Conservation (phyloP, 257 asterid species). For the Solanum pimpinellifolium region DNA sequence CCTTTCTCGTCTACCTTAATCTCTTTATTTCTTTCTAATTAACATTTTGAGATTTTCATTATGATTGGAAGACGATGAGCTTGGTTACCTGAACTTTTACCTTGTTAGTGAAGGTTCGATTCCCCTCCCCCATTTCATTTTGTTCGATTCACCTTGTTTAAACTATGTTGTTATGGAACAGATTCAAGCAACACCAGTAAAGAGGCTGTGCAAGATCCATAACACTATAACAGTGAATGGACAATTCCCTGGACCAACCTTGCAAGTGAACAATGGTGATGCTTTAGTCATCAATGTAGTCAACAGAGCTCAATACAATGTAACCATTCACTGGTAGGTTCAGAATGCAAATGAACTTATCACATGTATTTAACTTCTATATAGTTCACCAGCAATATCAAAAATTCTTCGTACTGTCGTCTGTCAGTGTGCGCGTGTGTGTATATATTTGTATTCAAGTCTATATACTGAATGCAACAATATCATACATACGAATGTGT, state of each 20-base stretch:
- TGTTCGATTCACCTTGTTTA: too few relatives aligned
- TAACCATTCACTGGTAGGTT: slow-evolving; percentile 72
- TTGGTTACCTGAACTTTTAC: neutral
- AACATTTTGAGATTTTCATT: neutral
- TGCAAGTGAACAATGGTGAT: slow-evolving; percentile 75
- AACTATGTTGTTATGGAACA: slow-evolving; percentile 8
- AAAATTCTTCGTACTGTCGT: too few relatives aligned
- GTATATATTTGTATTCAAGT: neutral
- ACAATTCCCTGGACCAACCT: slow-evolving; percentile 70
- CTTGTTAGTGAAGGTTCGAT: too few relatives aligned
- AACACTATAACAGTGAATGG: slow-evolving; percentile 62
- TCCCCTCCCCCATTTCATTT: neutral
- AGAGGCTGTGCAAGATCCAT: slow-evolving; percentile 86
- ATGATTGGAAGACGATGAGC: neutral
- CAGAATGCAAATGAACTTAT: neutral
- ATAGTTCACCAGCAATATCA: neutral
- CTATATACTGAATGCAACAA: neutral
- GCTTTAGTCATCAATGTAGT: slow-evolving; percentile 61
- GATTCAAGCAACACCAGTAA: slow-evolving; percentile 79
- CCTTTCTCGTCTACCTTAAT: neutral
- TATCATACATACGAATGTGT: neutral
- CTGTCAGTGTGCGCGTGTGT: neutral
- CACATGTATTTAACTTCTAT: neutral
- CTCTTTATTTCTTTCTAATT: neutral
- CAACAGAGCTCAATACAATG: slow-evolving; percentile 61